phyloP scores from a whole-genome alignment of 1,284 basidiomycete genomes.

The Trichosporon sp. region DNA sequence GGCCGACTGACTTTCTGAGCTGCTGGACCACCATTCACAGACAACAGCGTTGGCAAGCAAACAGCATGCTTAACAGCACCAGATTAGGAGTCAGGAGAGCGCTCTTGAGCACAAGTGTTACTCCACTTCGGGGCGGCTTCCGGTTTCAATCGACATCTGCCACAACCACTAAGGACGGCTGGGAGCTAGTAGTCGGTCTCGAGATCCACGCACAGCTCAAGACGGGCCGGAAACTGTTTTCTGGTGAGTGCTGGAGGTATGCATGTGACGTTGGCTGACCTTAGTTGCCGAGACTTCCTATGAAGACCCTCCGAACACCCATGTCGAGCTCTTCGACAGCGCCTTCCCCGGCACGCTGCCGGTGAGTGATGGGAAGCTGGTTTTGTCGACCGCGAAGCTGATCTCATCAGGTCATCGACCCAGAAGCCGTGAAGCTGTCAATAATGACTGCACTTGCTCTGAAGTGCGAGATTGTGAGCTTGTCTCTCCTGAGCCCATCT shows the following conservation, averaged over 20 bases:
- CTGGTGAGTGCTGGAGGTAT: slow-evolving; percentile 53
- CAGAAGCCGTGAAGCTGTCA: slow-evolving; percentile 72
- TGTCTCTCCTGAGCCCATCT: neutral
- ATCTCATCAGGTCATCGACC: slow-evolving; percentile 62
- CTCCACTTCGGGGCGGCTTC: neutral
- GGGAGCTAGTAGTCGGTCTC: slow-evolving; percentile 85
- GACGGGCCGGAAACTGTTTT: slow-evolving; percentile 83
- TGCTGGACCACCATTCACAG: neutral
- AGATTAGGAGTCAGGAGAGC: neutral
- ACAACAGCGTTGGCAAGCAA: neutral
- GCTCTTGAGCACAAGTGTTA: neutral
- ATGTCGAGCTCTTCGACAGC: slow-evolving; percentile 78
- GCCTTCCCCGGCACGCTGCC: slow-evolving; percentile 90
- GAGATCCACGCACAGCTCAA: slow-evolving; percentile 94
- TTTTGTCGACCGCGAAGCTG: neutral
- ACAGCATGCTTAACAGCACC: neutral
- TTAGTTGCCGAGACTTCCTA: slow-evolving; percentile 30
- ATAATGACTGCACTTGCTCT: slow-evolving; percentile 78
- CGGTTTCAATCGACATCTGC: neutral
- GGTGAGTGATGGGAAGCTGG: slow-evolving; percentile 52
- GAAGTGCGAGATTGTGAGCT: slow-evolving; percentile 56
- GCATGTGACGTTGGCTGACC: neutral
- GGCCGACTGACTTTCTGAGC: neutral
- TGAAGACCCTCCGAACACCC: slow-evolving; percentile 53
- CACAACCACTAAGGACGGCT: slow-evolving; percentile 49